Evolutionary conservation across 2,329 filamentous ascomycete genomes (phyloP).

Genomic region (Thielaviopsis cerberus): DNA sequence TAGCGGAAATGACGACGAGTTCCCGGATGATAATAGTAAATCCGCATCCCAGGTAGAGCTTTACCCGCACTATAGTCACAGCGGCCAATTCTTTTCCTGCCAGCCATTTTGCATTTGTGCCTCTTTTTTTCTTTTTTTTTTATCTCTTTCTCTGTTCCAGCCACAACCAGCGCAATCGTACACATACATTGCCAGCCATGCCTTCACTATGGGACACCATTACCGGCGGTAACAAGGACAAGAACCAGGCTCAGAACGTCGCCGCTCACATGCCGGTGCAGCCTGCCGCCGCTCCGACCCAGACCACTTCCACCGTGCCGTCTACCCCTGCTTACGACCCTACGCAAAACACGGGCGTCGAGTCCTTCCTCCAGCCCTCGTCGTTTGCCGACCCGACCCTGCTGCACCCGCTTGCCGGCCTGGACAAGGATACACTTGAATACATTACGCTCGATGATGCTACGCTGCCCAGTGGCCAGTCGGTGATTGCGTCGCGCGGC

Average conservation of each 20-base stretch:
- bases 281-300: slow-evolving; percentile 17
- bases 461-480: slow-evolving; percentile 64
- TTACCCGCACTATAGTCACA: background rate
- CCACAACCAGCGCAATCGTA: background rate
- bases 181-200: slow-evolving; percentile 21
- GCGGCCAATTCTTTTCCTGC: slow-evolving; percentile 1
- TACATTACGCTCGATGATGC: slow-evolving; percentile 91
- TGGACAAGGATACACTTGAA: slow-evolving; percentile 84
- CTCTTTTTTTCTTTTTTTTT: too few relatives aligned
- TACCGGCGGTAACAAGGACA: slow-evolving; percentile 37
- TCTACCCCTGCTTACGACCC: slow-evolving; percentile 48
- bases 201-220: slow-evolving; percentile 43
- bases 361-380: slow-evolving; percentile 64
- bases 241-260: slow-evolving; percentile 23
- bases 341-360: slow-evolving; percentile 57
- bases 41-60: background rate
- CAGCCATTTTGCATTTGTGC: background rate
- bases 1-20: slow-evolving; percentile 1
- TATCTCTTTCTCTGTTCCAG: too few relatives aligned
- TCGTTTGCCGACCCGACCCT: slow-evolving; percentile 69
- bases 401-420: slow-evolving; percentile 80
- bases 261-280: slow-evolving; percentile 8
- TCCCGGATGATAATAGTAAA: background rate
- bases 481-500: slow-evolving; percentile 79
- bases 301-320: slow-evolving; percentile 31